Percentiles rank a stretch among this genome's conserved stretches.
These are phyloP conservation scores for Bruguiera parviflora DNA, from an alignment of 345 rosid species.

Conservation along the genomic window DNA sequence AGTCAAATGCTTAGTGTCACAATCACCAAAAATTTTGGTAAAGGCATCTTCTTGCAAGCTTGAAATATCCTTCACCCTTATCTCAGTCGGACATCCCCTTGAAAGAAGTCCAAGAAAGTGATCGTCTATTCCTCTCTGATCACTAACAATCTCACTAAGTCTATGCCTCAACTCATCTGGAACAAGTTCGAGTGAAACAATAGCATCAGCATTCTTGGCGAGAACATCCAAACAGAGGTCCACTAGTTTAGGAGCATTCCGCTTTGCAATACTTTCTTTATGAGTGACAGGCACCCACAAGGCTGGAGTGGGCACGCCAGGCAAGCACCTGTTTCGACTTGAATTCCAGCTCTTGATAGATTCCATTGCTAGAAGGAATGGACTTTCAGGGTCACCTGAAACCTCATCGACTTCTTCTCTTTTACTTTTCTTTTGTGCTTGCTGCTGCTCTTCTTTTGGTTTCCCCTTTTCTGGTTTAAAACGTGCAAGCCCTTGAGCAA, in stretches of 20 bases:
- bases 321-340: slow-evolving; percentile 2
- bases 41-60: slow-evolving; percentile 31
- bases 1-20: slow-evolving; percentile 27
- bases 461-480: background rate
- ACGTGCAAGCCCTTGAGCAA: slow-evolving; percentile 18
- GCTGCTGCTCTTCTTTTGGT: background rate
- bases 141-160: slow-evolving; percentile 27
- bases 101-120: slow-evolving; percentile 39
- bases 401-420: slow-evolving; percentile 1
- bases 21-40: slow-evolving; percentile 26
- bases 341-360: slow-evolving; percentile 25
- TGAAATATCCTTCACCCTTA: slow-evolving; percentile 29
- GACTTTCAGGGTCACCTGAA: slow-evolving; percentile 17
- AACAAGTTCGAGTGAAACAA: slow-evolving; percentile 35
- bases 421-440: background rate
- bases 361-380: slow-evolving; percentile 29
- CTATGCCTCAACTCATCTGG: slow-evolving; percentile 41
- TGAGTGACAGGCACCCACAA: slow-evolving; percentile 23
- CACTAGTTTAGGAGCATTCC: slow-evolving; percentile 25
- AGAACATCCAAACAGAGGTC: slow-evolving; percentile 37
- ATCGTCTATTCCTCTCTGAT: slow-evolving; percentile 23
- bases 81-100: slow-evolving; percentile 36
- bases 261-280: background rate
- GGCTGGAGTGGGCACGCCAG: background rate
- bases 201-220: slow-evolving; percentile 31